Evolutionary conservation across 257 asterid species (phyloP).

Genomic region (Cinchona pubescens): DNA sequence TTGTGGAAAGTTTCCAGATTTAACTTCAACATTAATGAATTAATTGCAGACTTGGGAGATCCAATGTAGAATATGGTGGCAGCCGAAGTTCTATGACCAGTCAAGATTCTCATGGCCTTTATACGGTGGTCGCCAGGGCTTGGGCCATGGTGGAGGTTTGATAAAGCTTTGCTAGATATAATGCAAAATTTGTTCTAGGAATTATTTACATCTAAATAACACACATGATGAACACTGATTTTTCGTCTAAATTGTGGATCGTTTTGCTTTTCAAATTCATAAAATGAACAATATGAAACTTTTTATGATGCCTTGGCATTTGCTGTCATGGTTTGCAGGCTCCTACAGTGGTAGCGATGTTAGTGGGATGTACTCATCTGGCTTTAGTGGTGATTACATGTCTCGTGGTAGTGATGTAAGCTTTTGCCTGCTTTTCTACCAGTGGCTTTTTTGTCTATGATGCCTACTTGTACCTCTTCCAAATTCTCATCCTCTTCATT

Average conservation of each 20-base stretch:
- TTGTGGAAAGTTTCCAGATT: not conserved
- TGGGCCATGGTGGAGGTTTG: slow-evolving; percentile 82
- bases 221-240: not conserved
- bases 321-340: slow-evolving; percentile 41
- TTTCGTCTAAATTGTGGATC: not conserved
- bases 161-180: not conserved
- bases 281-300: not conserved
- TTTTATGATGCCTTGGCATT: not conserved
- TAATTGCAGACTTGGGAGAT: slow-evolving; percentile 63
- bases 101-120: slow-evolving; percentile 81
- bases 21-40: not conserved
- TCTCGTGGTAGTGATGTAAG: slow-evolving; percentile 82
- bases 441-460: not conserved
- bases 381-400: slow-evolving; percentile 69
- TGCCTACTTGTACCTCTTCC: slow-evolving; percentile 1
- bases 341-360: slow-evolving; percentile 75
- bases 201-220: not conserved
- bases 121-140: slow-evolving; percentile 78
- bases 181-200: not conserved
- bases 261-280: not conserved
- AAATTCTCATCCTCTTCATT: slow-evolving; percentile 4
- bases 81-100: slow-evolving; percentile 66
- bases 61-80: slow-evolving; percentile 74
- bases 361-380: slow-evolving; percentile 82
- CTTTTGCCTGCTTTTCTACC: not conserved